Base-by-base conservation (phyloP, 1,284 basidiomycete genomes). In the Ceratobasidium sp. region DNA sequence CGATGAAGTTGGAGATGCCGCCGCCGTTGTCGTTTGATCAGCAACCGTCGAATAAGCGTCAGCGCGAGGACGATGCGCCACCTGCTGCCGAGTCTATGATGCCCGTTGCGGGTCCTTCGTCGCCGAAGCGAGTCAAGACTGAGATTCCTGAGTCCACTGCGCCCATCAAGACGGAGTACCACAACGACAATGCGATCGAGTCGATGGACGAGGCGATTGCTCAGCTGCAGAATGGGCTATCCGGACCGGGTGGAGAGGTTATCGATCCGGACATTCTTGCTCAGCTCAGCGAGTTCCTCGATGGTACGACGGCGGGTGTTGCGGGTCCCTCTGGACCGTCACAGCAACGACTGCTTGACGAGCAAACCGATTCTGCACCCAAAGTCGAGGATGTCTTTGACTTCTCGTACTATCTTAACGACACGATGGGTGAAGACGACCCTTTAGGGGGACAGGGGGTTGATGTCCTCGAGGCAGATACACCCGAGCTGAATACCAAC, bases 111-210 rank as follows among this genome's bases (percentile, higher is more conserved):
- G 67, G 67, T 19, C 67, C 67, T 24, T 71, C 67, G 17, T 71
- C 67, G 56, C 67, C 67, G 36, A 71, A 71, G 67, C 67, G 67
- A 17, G 54, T 71, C 54, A 71, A 71, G 65, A 71, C 67, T 8
- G 67, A 71, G 56, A 15, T 45, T 44, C 36, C 36, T 11, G 67
- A 71, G 45, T 71, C 67, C 11, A 56, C 44, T 3, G 67, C 27
- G 17, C 67, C 54, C 54, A 71, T 71, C 67, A 71, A 71, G 56
- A 22, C 19, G 27, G 67, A 71, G 67, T 60, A 59, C 22, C 27
- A 22, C n/a, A 60, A 48, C 29, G 67, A 71, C 27, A 44, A 71
- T 14, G 41, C 67, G 44, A n/a, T 71, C 45, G 56, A 57, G 36
- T 71, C 67, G 56, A 71, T 71, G 67, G 36, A 71, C 11, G 56